These are phyloP conservation scores for Colletotrichum musae DNA, from an alignment of 2,329 filamentous ascomycete genomes.

Conservation along the genomic window DNA sequence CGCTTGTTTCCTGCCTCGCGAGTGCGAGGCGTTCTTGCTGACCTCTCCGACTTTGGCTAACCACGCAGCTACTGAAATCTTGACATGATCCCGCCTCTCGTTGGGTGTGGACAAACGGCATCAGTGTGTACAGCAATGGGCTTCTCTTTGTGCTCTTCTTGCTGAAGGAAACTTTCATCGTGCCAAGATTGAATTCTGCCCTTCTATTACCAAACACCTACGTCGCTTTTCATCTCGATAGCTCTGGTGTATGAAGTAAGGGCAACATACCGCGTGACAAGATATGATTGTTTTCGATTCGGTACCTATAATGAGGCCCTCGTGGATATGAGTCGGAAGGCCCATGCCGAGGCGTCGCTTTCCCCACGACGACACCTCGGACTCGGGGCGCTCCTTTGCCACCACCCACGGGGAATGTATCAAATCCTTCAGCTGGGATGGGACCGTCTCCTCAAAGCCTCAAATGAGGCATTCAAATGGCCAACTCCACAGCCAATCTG, in stretches of 20 bases:
- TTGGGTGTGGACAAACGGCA: slow-evolving; percentile 56
- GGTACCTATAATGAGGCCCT: too few species aligned
- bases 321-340: background rate
- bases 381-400: background rate
- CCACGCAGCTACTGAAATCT: background rate
- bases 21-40: slow-evolving; percentile 4
- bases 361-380: background rate
- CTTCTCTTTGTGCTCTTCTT: slow-evolving; percentile 64
- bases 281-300: background rate
- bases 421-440: background rate
- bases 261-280: slow-evolving; percentile 56
- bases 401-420: background rate
- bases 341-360: background rate
- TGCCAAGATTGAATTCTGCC: slow-evolving; percentile 67
- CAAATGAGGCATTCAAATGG: slow-evolving; percentile 8
- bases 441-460: slow-evolving; percentile 19
- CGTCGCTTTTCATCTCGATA: slow-evolving; percentile 46
- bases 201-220: slow-evolving; percentile 73
- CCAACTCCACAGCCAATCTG: slow-evolving; percentile 22
- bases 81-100: slow-evolving; percentile 5
- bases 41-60: background rate
- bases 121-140: slow-evolving; percentile 73
- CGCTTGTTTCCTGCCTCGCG: slow-evolving; percentile 4
- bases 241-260: slow-evolving; percentile 69
- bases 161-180: slow-evolving; percentile 70